Conservation (phyloP, 306 rosid genomes). For the Ormosia semicastrata region DNA sequence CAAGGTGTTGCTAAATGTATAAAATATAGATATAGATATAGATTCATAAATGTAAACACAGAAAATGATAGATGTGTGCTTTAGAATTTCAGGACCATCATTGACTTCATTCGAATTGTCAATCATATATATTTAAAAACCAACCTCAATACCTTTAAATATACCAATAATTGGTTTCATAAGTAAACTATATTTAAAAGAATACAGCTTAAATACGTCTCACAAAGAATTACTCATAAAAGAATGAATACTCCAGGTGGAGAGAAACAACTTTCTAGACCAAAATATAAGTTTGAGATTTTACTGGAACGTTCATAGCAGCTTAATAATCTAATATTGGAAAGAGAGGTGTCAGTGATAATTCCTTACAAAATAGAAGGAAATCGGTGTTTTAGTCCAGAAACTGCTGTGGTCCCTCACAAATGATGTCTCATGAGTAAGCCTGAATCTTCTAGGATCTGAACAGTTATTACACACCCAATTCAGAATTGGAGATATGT, state of each 20-base stretch:
- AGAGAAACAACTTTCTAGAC: not conserved
- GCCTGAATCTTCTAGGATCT: slow-evolving; percentile 92
- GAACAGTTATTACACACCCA: slow-evolving; percentile 24
- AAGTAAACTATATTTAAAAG: not conserved
- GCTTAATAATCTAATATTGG: not conserved
- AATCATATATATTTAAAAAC: not conserved
- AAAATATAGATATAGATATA: too few relatives aligned
- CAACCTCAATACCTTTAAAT: not conserved
- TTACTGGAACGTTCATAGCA: not conserved
- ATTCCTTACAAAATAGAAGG: slow-evolving; percentile 79
- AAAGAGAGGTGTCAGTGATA: not conserved
- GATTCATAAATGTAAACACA: not conserved
- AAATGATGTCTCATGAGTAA: slow-evolving; percentile 89
- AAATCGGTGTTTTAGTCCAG: slow-evolving; percentile 74
- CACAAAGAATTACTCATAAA: not conserved
- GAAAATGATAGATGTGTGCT: not conserved
- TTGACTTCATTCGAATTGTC: not conserved
- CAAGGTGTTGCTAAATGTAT: not conserved
- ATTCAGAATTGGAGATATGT: slow-evolving; percentile 2
- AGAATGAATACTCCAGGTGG: not conserved
- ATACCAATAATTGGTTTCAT: not conserved
- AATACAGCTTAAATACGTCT: not conserved
- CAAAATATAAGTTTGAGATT: not conserved
- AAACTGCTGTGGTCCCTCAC: slow-evolving; percentile 70
- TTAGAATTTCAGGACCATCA: not conserved